Conservation (phyloP, 23 red algal species). For the Gracilaria gracilis region DNA sequence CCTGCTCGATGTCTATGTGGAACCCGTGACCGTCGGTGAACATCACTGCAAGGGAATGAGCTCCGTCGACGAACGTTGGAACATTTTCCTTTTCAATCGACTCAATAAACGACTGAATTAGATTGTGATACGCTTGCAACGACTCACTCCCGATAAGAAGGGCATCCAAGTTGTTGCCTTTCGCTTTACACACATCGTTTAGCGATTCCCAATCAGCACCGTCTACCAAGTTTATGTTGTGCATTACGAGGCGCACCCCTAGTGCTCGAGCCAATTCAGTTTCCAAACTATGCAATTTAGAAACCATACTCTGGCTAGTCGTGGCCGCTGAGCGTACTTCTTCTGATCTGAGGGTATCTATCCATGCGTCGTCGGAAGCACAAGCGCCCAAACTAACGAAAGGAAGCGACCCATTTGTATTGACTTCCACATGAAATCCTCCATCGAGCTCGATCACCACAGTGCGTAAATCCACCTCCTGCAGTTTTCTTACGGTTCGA, state of each 20-base stretch:
- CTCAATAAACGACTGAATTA: neutral
- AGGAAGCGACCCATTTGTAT: constrained; percentile 47
- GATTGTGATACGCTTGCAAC: neutral
- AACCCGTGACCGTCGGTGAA: constrained; percentile 41
- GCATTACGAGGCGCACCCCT: constrained; percentile 59
- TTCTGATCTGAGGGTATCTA: constrained; percentile 27
- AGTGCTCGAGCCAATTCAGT: constrained; percentile 22
- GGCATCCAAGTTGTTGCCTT: constrained; percentile 6
- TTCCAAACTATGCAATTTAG: constrained; percentile 33
- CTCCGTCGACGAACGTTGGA: neutral
- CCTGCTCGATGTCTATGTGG: constrained; percentile 9
- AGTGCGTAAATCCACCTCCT: constrained; percentile 25
- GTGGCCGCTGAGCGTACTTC: constrained; percentile 20
- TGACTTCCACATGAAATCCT: constrained; percentile 37
- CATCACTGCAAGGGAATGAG: constrained; percentile 45
- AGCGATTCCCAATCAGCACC: neutral
- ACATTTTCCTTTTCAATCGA: neutral
- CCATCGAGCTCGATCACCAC: constrained; percentile 51
- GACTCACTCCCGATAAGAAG: neutral
- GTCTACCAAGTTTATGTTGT: constrained; percentile 20
- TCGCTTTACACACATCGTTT: neutral
- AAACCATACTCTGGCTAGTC: neutral
- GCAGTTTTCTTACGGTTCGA: constrained; percentile 19
- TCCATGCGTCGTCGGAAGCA: constrained; percentile 48
- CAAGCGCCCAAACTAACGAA: constrained; percentile 44